Conservation (phyloP, 2,329 filamentous ascomycete genomes). For the Kalmusia sp. region DNA sequence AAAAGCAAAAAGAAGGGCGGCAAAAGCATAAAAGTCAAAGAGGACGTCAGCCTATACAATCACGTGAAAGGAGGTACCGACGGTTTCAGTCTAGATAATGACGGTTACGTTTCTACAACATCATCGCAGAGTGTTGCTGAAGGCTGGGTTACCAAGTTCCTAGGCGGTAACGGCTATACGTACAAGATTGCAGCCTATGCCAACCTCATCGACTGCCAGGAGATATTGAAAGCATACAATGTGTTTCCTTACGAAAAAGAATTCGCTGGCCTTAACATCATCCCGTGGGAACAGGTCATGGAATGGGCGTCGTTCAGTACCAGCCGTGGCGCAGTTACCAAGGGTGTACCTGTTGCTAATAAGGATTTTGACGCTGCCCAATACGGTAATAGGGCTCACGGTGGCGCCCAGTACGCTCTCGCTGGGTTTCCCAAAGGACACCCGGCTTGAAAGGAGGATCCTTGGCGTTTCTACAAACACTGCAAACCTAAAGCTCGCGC, state of each 20-base stretch:
- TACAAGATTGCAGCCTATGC: neutral
- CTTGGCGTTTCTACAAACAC: neutral
- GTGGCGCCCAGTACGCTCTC: neutral
- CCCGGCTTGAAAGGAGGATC: neutral
- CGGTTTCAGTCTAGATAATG: neutral
- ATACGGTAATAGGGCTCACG: neutral
- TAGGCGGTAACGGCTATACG: neutral
- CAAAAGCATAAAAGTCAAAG: too few species aligned
- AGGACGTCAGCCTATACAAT: neutral
- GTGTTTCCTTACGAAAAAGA: neutral
- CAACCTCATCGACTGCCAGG: neutral
- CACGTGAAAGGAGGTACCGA: neutral
- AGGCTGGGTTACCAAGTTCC: neutral
- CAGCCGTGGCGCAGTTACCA: neutral
- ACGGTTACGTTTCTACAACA: constrained; percentile 1
- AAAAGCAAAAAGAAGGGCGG: too few species aligned
- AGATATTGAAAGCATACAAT: neutral
- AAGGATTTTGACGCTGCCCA: neutral
- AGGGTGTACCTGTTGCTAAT: neutral
- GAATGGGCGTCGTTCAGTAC: neutral
- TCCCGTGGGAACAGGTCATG: neutral
- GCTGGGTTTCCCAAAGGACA: neutral
- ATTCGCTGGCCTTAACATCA: neutral
- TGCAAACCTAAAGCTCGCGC: neutral
- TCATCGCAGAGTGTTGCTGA: neutral